phyloP scores from a whole-genome alignment of 441 rosid species.

The Pelargonium australe region DNA sequence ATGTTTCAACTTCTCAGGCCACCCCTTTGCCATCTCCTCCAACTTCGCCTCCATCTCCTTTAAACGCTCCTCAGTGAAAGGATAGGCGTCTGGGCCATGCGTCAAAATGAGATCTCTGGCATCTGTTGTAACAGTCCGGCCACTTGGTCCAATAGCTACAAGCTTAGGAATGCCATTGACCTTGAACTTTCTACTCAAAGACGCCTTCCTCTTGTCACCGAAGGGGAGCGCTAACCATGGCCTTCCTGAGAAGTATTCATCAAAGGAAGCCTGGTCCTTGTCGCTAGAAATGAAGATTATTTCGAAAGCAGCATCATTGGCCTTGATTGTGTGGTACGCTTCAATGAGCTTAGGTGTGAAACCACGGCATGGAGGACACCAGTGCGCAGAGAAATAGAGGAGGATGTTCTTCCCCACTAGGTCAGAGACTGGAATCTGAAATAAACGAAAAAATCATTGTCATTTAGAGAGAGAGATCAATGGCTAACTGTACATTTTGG shows the following conservation, averaged over 20 bases:
- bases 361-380: slow-evolving; percentile 79
- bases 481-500: not conserved
- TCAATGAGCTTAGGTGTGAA: slow-evolving; percentile 59
- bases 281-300: slow-evolving; percentile 75
- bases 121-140: slow-evolving; percentile 50
- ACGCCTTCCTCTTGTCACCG: slow-evolving; percentile 56
- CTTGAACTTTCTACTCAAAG: slow-evolving; percentile 49
- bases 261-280: slow-evolving; percentile 46
- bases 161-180: slow-evolving; percentile 62
- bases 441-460: not conserved
- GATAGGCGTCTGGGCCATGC: slow-evolving; percentile 65
- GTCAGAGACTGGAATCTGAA: slow-evolving; percentile 52
- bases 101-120: slow-evolving; percentile 40
- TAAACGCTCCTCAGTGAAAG: slow-evolving; percentile 54
- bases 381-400: slow-evolving; percentile 71
- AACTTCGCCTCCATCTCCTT: slow-evolving; percentile 39
- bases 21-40: slow-evolving; percentile 51
- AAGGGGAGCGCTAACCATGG: slow-evolving; percentile 82
- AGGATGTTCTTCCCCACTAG: slow-evolving; percentile 66
- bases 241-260: slow-evolving; percentile 52
- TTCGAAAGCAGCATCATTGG: slow-evolving; percentile 47
- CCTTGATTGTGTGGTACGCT: slow-evolving; percentile 56
- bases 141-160: slow-evolving; percentile 53
- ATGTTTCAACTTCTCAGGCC: slow-evolving; percentile 59
- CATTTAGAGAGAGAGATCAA: not conserved